These are phyloP conservation scores for Dysphania ambrosioides DNA, from an alignment of 148 eudicot genomes.

Conservation along the genomic window DNA sequence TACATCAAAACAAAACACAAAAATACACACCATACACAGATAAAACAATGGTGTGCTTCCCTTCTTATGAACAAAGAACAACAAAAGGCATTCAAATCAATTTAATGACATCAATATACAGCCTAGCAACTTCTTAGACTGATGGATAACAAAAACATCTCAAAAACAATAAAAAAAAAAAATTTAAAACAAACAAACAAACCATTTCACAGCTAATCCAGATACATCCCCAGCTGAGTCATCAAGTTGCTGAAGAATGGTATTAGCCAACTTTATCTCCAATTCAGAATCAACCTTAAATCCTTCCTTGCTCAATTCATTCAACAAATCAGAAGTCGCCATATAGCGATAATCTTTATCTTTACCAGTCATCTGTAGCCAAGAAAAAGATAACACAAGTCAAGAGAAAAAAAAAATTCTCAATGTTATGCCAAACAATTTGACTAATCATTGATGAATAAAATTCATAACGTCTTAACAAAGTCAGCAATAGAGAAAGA, in stretches of 20 bases:
- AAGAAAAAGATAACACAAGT: neutral
- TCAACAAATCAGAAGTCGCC: conserved; percentile 98
- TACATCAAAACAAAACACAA: too few species aligned
- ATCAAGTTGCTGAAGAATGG: conserved; percentile 85
- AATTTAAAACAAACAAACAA: conserved; percentile 12
- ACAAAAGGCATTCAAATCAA: neutral
- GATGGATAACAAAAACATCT: too few species aligned
- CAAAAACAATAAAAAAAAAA: conserved; percentile 11
- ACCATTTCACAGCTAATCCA: conserved; percentile 99
- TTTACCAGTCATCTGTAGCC: conserved; percentile 71
- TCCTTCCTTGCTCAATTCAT: conserved; percentile 81
- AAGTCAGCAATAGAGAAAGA: neutral
- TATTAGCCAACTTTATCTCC: conserved; percentile 72
- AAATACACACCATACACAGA: too few species aligned
- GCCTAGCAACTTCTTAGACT: too few species aligned
- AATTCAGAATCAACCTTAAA: conserved; percentile 75
- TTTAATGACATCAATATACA: too few species aligned
- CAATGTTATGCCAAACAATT: neutral
- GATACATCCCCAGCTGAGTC: conserved; percentile 97
- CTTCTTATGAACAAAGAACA: neutral
- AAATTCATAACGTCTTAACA: neutral
- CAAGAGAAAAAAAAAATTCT: neutral
- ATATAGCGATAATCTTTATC: conserved; percentile 92
- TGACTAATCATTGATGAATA: neutral
- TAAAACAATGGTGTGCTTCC: too few species aligned